Conservation (phyloP, 768 basidiomycete genomes). For the Crucibulum laeve region DNA sequence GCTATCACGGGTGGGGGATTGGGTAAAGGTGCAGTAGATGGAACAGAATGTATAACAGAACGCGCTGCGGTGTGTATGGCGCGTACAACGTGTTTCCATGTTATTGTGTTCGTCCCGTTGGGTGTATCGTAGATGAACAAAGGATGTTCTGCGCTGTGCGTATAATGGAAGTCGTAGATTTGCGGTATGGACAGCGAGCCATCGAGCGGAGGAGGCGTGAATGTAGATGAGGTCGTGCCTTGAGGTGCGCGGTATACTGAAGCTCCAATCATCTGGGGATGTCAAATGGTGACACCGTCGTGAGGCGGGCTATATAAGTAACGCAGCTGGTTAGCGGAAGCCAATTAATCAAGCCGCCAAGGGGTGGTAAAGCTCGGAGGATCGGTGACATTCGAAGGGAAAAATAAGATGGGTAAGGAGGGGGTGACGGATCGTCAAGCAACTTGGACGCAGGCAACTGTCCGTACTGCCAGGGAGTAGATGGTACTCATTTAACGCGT, state of each 20-base stretch:
- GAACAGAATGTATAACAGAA: conserved; percentile 6
- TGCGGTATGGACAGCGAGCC: conserved; percentile 25
- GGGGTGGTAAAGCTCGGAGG: no score
- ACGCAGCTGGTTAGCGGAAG: no score
- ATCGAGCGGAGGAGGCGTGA: conserved; percentile 24
- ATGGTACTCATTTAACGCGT: no score
- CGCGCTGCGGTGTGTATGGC: conserved; percentile 20
- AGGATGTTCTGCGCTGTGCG: conserved; percentile 20
- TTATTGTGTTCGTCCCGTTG: conserved; percentile 11
- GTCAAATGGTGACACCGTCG: conserved; percentile 4
- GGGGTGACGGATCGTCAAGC: no score
- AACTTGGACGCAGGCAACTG: no score
- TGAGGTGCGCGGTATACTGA: not conserved
- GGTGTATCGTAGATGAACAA: conserved; percentile 19
- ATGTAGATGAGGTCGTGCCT: not conserved
- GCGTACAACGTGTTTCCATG: conserved; percentile 17
- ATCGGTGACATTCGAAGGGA: no score
- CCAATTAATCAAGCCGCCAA: no score
- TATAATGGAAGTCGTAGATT: conserved; percentile 24
- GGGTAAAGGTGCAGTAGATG: not conserved
- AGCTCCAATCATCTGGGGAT: not conserved
- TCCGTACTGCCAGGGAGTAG: no score
- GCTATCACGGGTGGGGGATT: conserved; percentile 15
- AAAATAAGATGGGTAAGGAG: no score
- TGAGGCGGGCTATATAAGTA: no score